Conservation (phyloP, 129 eudicot genomes). For the Tagetes patula region DNA sequence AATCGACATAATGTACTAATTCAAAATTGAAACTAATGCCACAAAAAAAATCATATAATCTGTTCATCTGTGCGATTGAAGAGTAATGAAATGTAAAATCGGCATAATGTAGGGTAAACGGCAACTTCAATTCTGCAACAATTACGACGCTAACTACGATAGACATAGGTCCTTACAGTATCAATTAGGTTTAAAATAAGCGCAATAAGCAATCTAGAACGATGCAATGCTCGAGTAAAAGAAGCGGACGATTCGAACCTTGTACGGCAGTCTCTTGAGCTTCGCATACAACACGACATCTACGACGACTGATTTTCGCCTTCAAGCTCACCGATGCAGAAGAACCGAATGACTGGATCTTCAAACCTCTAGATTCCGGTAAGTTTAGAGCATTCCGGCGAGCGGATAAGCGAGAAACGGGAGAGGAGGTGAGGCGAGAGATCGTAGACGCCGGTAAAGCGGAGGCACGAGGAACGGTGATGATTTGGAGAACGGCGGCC, state of each 20-base stretch:
- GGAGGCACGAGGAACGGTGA: slow-evolving; percentile 8
- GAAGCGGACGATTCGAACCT: not conserved
- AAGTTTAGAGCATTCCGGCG: not conserved
- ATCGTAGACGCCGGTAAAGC: not conserved
- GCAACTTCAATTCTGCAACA: too few relatives aligned
- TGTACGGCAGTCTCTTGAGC: slow-evolving; percentile 1
- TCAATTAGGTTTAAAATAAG: not conserved
- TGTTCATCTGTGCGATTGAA: not conserved
- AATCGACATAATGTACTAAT: not conserved
- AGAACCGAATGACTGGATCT: not conserved
- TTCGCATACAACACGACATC: not conserved
- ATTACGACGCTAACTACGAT: not conserved
- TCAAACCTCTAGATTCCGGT: not conserved
- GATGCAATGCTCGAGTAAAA: not conserved
- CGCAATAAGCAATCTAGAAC: not conserved
- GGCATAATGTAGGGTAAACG: not conserved
- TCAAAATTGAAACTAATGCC: too few relatives aligned
- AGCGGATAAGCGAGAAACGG: not conserved
- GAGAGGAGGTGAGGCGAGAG: not conserved
- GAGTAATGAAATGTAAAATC: not conserved
- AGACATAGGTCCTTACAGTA: not conserved
- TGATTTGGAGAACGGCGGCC: slow-evolving; percentile 3
- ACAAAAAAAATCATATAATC: not conserved
- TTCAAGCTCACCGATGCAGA: slow-evolving; percentile 5
- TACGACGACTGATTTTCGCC: not conserved